Conservation (phyloP, 2,329 filamentous ascomycete genomes). For the Colletotrichum zoysiae region DNA sequence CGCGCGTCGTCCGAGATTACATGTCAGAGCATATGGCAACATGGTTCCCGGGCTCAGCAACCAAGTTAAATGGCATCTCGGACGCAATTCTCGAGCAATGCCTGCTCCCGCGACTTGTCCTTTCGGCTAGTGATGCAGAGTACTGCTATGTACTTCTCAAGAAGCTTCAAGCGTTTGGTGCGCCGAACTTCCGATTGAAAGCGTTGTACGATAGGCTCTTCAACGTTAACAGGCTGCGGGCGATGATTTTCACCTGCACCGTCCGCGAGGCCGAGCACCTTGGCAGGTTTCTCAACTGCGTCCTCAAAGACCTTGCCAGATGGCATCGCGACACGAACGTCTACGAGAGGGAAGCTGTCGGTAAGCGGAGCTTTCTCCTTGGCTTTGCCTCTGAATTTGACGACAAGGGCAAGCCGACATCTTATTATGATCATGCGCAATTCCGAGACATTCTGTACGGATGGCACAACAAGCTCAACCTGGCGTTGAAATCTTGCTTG, state of each 20-base stretch:
- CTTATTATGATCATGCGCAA: slow-evolving; percentile 84
- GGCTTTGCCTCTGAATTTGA: slow-evolving; percentile 85
- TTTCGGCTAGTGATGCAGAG: slow-evolving; percentile 89
- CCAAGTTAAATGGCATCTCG: slow-evolving; percentile 76
- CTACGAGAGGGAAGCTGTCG: slow-evolving; percentile 86
- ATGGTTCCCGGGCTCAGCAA: slow-evolving; percentile 79
- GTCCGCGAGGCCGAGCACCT: slow-evolving; percentile 92
- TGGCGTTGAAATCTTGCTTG: slow-evolving; percentile 84
- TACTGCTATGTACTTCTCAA: slow-evolving; percentile 90
- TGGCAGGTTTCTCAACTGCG: slow-evolving; percentile 88
- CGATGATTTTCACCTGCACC: slow-evolving; percentile 89
- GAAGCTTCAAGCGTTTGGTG: slow-evolving; percentile 85
- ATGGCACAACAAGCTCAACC: slow-evolving; percentile 88
- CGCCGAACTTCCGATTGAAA: slow-evolving; percentile 88
- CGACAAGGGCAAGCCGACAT: slow-evolving; percentile 75
- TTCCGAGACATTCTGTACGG: slow-evolving; percentile 89
- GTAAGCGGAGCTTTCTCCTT: slow-evolving; percentile 63
- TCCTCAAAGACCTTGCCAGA: slow-evolving; percentile 80
- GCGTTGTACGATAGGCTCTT: slow-evolving; percentile 88
- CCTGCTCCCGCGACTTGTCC: slow-evolving; percentile 85
- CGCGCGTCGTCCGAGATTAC: slow-evolving; percentile 75
- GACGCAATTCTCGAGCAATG: slow-evolving; percentile 89
- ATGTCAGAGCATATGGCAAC: slow-evolving; percentile 80
- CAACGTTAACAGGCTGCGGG: slow-evolving; percentile 81
- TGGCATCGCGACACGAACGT: slow-evolving; percentile 76